Percentiles rank a stretch among this genome's conserved stretches.
Conservation (phyloP, 2,329 filamentous ascomycete genomes). For the Mollisia scopiformis region DNA sequence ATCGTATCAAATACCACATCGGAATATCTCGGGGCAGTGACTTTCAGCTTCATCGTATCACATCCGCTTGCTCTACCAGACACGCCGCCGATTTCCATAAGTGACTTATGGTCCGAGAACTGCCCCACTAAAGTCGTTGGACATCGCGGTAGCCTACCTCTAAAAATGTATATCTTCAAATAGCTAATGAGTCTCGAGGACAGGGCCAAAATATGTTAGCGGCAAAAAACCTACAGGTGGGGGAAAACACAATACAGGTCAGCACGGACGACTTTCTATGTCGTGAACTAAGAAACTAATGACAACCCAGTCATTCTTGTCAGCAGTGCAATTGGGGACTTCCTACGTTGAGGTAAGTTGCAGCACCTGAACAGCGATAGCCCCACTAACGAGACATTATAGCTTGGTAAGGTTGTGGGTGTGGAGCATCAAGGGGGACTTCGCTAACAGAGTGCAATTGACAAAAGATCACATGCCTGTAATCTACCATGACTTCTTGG, state of each 20-base stretch:
- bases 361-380: too few relatives aligned
- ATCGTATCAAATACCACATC: slow-evolving; percentile 5
- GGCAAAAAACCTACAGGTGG: slow-evolving; percentile 12
- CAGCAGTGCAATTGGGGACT: slow-evolving; percentile 6
- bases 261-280: neutral
- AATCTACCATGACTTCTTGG: slow-evolving; percentile 20
- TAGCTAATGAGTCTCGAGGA: slow-evolving; percentile 4
- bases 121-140: slow-evolving; percentile 11
- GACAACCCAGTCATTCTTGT: slow-evolving; percentile 12
- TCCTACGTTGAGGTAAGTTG: slow-evolving; percentile 19
- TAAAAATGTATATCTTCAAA: neutral
- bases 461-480: slow-evolving; percentile 19
- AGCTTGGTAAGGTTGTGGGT: too few relatives aligned
- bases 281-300: neutral
- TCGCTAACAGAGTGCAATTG: too few relatives aligned
- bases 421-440: too few relatives aligned
- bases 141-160: slow-evolving; percentile 10
- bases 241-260: slow-evolving; percentile 19
- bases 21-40: slow-evolving; percentile 12
- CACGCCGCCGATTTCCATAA: neutral
- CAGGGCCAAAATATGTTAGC: slow-evolving; percentile 12
- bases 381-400: too few relatives aligned
- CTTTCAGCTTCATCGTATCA: slow-evolving; percentile 16
- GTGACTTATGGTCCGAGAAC: slow-evolving; percentile 8
- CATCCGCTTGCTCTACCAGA: slow-evolving; percentile 6